A percentile compares a stretch with the other conserved stretches of the same genome.
phyloP scores from a whole-genome alignment of 129 eudicot genomes.

The Escallonia rubra region DNA sequence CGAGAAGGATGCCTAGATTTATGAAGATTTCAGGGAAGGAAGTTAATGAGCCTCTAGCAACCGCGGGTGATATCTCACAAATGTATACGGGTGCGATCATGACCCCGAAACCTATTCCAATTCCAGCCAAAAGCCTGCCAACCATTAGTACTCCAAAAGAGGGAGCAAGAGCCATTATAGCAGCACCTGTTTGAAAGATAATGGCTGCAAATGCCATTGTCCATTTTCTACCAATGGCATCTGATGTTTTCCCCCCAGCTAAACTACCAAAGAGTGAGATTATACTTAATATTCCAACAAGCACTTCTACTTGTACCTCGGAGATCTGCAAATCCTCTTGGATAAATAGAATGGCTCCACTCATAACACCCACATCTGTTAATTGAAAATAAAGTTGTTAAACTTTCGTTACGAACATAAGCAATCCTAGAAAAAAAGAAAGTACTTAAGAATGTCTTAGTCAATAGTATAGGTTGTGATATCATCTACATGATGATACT shows the following conservation, averaged over 20 bases:
- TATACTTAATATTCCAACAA: slow-evolving; percentile 65
- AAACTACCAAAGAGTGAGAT: slow-evolving; percentile 74
- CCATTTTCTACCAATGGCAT: slow-evolving; percentile 83
- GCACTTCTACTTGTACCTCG: slow-evolving; percentile 68
- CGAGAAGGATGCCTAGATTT: slow-evolving; percentile 64
- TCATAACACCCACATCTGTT: slow-evolving; percentile 86
- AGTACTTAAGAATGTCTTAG: neutral
- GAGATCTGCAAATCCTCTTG: slow-evolving; percentile 64
- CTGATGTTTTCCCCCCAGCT: slow-evolving; percentile 65
- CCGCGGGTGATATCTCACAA: slow-evolving; percentile 70
- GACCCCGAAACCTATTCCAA: slow-evolving; percentile 74
- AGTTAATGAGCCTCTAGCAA: slow-evolving; percentile 60
- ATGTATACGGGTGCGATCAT: slow-evolving; percentile 80
- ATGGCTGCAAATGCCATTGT: slow-evolving; percentile 78
- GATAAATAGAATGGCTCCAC: slow-evolving; percentile 81
- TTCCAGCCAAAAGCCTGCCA: slow-evolving; percentile 67
- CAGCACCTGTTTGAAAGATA: slow-evolving; percentile 61
- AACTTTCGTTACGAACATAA: too few species aligned
- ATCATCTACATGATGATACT: neutral
- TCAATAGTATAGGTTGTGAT: neutral
- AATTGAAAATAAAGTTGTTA: neutral
- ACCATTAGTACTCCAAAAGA: slow-evolving; percentile 53
- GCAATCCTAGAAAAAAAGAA: too few species aligned
- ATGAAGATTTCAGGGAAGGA: slow-evolving; percentile 81
- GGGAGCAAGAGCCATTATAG: slow-evolving; percentile 64